These are phyloP conservation scores for Tuber umbilicatum DNA, from an alignment of 495 filamentous ascomycete genomes.

Conservation along the genomic window DNA sequence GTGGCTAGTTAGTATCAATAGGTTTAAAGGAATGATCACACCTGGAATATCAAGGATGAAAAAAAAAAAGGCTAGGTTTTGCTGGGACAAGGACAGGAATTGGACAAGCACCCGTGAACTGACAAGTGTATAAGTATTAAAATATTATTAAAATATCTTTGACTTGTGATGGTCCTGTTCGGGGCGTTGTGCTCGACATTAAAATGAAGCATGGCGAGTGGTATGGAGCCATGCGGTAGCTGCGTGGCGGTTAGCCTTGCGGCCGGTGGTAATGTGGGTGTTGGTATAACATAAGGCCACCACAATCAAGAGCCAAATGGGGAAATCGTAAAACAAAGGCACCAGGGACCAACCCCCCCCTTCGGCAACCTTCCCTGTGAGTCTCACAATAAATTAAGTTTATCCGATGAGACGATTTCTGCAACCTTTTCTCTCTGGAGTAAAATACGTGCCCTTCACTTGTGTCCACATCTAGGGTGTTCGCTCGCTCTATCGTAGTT, in stretches of 20 bases:
- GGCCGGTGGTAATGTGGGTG: no score
- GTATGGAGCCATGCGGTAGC: background rate
- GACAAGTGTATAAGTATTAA: background rate
- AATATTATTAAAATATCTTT: background rate
- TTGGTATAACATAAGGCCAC: background rate
- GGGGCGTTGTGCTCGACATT: background rate
- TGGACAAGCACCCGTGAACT: no score
- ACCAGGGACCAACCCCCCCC: background rate
- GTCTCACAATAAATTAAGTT: background rate
- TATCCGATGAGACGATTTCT: background rate
- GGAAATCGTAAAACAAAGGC: background rate
- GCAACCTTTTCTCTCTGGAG: background rate
- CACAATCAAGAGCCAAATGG: background rate
- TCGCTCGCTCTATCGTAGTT: background rate
- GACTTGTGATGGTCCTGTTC: background rate
- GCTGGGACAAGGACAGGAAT: no score
- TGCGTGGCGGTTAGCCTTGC: background rate
- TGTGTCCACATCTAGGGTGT: background rate
- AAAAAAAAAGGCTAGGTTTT: no score
- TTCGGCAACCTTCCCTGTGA: background rate
- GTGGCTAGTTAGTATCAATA: no score
- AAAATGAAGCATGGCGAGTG: background rate
- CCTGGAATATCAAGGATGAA: no score
- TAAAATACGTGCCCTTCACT: background rate
- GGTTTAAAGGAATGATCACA: no score